Evolutionary conservation across 2,329 filamentous ascomycete genomes (phyloP).

Genomic region (Aspergillus sp.): DNA sequence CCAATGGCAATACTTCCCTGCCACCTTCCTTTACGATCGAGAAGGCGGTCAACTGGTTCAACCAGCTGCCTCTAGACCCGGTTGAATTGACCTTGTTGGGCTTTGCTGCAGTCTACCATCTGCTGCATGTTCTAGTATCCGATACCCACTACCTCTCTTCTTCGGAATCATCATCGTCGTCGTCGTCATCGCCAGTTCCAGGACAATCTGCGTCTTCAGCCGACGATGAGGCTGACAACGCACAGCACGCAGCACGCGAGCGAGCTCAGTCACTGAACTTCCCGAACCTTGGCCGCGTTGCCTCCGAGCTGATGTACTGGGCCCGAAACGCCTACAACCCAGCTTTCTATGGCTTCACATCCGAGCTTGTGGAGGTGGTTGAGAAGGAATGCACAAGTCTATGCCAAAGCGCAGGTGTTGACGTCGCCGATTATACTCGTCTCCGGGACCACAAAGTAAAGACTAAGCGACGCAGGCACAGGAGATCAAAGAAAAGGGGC

Average conservation of each 20-base stretch:
- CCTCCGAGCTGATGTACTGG: slow-evolving; percentile 37
- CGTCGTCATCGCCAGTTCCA: slow-evolving; percentile 18
- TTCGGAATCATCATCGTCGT: slow-evolving; percentile 25
- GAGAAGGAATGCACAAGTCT: slow-evolving; percentile 31
- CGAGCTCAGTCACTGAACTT: slow-evolving; percentile 14
- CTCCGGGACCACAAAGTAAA: slow-evolving; percentile 17
- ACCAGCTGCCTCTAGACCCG: slow-evolving; percentile 34
- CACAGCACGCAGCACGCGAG: not conserved
- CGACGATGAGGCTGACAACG: slow-evolving; percentile 19
- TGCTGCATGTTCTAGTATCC: slow-evolving; percentile 33
- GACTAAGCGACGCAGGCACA: slow-evolving; percentile 13
- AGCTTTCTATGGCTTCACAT: slow-evolving; percentile 35
- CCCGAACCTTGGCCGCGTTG: slow-evolving; percentile 31
- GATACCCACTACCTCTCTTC: slow-evolving; percentile 33
- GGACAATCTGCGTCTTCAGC: slow-evolving; percentile 15
- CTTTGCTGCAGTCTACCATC: slow-evolving; percentile 35
- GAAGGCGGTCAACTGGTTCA: slow-evolving; percentile 37
- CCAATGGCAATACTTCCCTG: slow-evolving; percentile 22
- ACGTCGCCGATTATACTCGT: slow-evolving; percentile 23
- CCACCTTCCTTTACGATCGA: slow-evolving; percentile 31
- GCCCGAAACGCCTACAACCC: slow-evolving; percentile 38
- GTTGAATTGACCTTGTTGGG: slow-evolving; percentile 36
- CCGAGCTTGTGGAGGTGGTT: slow-evolving; percentile 29
- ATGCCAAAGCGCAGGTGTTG: slow-evolving; percentile 29
- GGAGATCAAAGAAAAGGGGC: slow-evolving; percentile 15